Evolutionary conservation across 306 rosid genomes (phyloP).

Genomic region (Canavalia gladiata): DNA sequence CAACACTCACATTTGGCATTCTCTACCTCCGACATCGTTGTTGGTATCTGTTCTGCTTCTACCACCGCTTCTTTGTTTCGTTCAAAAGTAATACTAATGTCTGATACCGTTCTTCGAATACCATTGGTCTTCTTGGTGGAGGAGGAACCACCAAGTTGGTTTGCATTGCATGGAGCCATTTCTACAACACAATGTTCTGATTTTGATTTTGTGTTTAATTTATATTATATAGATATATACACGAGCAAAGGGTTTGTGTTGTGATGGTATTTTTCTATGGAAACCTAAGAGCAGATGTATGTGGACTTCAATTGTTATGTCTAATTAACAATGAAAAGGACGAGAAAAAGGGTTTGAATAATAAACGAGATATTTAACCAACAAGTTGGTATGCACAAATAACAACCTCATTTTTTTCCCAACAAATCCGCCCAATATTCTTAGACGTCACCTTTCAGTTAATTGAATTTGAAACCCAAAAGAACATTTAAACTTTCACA

Average conservation of each 20-base stretch:
- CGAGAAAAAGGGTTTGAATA: background rate
- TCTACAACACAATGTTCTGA: background rate
- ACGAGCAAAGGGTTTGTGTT: too few species aligned
- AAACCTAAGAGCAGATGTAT: constrained; percentile 27
- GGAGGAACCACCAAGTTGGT: background rate
- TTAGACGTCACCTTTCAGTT: background rate
- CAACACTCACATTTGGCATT: constrained; percentile 76
- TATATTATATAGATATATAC: too few species aligned
- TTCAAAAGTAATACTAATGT: constrained; percentile 43
- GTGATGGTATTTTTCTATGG: too few species aligned
- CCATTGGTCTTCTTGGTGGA: background rate
- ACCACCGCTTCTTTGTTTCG: constrained; percentile 38
- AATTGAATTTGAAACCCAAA: background rate
- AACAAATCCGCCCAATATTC: background rate
- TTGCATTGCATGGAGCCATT: background rate
- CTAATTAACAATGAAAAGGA: constrained; percentile 1
- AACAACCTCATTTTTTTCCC: background rate
- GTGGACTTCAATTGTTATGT: constrained; percentile 17
- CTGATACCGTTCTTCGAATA: constrained; percentile 59
- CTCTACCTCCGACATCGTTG: constrained; percentile 46
- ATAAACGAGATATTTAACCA: background rate
- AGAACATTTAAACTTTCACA: background rate
- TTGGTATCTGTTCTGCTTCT: background rate
- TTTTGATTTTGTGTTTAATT: background rate
- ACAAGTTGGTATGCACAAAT: background rate